Evolutionary conservation across 768 basidiomycete species (phyloP).

Genomic region (Suillus subaureus): DNA sequence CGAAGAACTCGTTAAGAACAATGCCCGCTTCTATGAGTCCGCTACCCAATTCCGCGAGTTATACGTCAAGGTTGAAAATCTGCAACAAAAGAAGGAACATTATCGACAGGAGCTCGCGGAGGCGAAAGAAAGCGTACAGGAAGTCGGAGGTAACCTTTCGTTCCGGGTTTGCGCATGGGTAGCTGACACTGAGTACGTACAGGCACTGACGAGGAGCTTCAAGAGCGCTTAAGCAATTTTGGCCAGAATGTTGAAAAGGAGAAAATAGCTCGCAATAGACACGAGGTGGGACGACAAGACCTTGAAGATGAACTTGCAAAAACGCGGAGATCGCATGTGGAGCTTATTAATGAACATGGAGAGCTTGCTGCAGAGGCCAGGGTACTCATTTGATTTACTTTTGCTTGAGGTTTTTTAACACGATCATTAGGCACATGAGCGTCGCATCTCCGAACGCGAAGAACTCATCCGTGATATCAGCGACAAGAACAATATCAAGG

Average conservation of each 20-base stretch:
- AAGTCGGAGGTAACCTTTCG: slow-evolving; percentile 54
- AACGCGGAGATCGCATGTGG: slow-evolving; percentile 54
- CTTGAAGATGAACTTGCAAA: slow-evolving; percentile 60
- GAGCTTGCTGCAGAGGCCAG: slow-evolving; percentile 73
- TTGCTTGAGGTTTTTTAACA: neutral
- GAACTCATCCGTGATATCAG: slow-evolving; percentile 70
- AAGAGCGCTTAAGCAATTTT: slow-evolving; percentile 56
- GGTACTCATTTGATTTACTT: slow-evolving; percentile 37
- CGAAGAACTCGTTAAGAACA: slow-evolving; percentile 66
- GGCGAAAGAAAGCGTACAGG: slow-evolving; percentile 63
- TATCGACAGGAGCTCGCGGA: slow-evolving; percentile 64
- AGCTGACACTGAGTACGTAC: neutral
- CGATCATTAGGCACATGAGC: slow-evolving; percentile 64
- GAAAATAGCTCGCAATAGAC: slow-evolving; percentile 47
- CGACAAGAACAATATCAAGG: slow-evolving; percentile 69
- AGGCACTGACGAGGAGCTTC: slow-evolving; percentile 79
- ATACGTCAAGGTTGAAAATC: slow-evolving; percentile 67
- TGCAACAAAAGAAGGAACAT: slow-evolving; percentile 63
- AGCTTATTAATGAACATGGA: slow-evolving; percentile 64
- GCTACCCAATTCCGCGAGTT: slow-evolving; percentile 86
- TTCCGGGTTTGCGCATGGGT: neutral
- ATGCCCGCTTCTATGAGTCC: slow-evolving; percentile 78
- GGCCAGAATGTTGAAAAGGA: slow-evolving; percentile 57
- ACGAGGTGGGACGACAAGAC: slow-evolving; percentile 57
- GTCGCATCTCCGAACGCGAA: slow-evolving; percentile 72